Evolutionary conservation across 1,284 basidiomycete species (phyloP), one percentile per base, ranked within the genome.

Genomic region (Inonotus hispidus): DNA sequence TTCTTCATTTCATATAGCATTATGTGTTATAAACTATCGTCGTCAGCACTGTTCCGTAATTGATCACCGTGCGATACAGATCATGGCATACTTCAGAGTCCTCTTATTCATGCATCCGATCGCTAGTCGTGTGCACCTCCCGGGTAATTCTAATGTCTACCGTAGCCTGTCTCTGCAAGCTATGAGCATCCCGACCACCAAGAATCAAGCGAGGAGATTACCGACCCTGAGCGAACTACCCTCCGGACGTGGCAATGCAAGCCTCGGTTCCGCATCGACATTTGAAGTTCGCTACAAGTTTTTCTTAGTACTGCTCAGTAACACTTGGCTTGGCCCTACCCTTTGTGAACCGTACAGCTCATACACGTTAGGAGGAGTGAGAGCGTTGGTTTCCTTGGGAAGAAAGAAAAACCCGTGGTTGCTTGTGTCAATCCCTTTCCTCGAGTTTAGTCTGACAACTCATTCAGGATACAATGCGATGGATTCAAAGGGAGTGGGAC

Each of bases 371-470:
- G 53, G 29, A 3, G 53, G 23, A 39, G 53, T 10, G 4, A 37
- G 10, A 21, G 23, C 29, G 23, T 55, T 55, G 37, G 41, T 55
- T 21, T 57, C 56, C 21, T 57, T 41, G 23, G 43, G 25, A 25
- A 5, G 41, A 21, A 43, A 43, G 19, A 58, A 50, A 1, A 47
- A 58, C 8, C 32, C 32, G 32, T 32, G 32, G 8, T n/a, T 38
- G 50, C 29, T 29, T 25, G 49, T 21, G 27, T 53, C 23, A 53
- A 37, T 25, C 5, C 49, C 39, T 7, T 21, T 10, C 19, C 58
- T 52, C 23, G 58, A 59, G 25, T 59, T 59, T 27, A 59, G 35
- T 3, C 50, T 59, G 38, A 29, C 8, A 21, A 43, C 46, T 5
- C 7, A 32, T 25, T 0, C 16, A 10, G 23, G 3, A 47, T 43